Evolutionary conservation across 495 filamentous ascomycete genomes (phyloP).

Genomic region (Aspergillus cavernicola): DNA sequence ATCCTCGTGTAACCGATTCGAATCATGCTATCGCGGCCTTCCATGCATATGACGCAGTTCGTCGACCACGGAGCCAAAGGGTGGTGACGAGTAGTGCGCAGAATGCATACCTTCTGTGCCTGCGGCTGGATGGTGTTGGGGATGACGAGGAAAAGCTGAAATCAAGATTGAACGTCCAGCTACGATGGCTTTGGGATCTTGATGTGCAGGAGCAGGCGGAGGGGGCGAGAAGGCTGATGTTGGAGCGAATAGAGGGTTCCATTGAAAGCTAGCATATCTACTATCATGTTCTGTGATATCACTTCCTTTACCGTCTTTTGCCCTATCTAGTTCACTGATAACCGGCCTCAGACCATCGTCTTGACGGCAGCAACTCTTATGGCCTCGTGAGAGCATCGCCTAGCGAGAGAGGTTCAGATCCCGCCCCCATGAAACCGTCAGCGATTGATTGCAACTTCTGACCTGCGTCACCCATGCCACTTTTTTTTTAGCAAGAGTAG

Average conservation of each 20-base stretch:
- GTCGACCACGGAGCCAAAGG: conserved; percentile 50
- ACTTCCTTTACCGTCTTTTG: too few species aligned
- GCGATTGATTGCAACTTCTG: too few species aligned
- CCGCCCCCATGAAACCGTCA: too few species aligned
- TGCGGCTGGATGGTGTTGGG: conserved; percentile 38
- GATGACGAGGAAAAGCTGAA: conserved; percentile 43
- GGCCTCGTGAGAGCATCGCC: too few species aligned
- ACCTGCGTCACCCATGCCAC: too few species aligned
- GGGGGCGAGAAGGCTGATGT: conserved; percentile 15
- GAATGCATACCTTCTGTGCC: conserved; percentile 38
- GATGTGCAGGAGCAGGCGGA: conserved; percentile 31
- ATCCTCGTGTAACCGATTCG: conserved; percentile 20
- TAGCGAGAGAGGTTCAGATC: too few species aligned
- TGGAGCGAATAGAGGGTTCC: not conserved
- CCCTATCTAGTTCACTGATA: too few species aligned
- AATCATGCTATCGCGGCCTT: conserved; percentile 46
- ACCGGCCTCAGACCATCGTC: too few species aligned
- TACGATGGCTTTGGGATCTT: conserved; percentile 51
- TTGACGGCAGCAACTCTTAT: too few species aligned
- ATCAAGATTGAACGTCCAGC: conserved; percentile 35
- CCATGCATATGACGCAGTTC: conserved; percentile 55
- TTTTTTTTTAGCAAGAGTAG: too few species aligned
- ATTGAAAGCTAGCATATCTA: too few species aligned
- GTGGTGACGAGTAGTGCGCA: conserved; percentile 48
- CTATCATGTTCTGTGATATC: too few species aligned